Conservation (phyloP, 2,329 filamentous ascomycete genomes). For the Fonsecaea pedrosoi region DNA sequence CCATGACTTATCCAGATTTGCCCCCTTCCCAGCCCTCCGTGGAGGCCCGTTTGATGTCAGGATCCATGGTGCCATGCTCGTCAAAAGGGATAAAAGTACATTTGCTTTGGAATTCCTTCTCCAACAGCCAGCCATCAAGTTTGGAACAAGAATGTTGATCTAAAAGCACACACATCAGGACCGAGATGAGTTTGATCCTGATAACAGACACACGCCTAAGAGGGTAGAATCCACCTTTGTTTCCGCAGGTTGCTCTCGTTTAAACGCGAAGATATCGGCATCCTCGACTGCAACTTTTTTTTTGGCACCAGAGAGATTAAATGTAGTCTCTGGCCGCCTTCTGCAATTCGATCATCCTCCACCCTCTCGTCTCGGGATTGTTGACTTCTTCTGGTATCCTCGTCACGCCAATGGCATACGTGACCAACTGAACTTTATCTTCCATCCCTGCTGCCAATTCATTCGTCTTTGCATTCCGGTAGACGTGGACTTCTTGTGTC, state of each 20-base stretch:
- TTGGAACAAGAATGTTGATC: slow-evolving; percentile 7
- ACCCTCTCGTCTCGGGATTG: slow-evolving; percentile 95
- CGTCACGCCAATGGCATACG: slow-evolving; percentile 96
- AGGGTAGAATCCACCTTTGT: slow-evolving; percentile 3
- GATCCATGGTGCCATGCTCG: not conserved
- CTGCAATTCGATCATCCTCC: slow-evolving; percentile 97
- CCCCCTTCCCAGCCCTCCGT: slow-evolving; percentile 1
- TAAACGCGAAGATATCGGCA: slow-evolving; percentile 29
- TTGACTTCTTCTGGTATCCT: slow-evolving; percentile 92
- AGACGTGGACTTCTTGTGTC: slow-evolving; percentile 97
- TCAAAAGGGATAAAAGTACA: slow-evolving; percentile 20
- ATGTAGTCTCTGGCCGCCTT: slow-evolving; percentile 95
- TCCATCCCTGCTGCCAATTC: slow-evolving; percentile 96
- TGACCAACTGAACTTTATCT: slow-evolving; percentile 97
- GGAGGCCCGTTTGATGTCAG: not conserved
- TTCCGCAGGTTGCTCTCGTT: slow-evolving; percentile 29
- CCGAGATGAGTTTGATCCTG: slow-evolving; percentile 19
- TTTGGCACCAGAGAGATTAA: slow-evolving; percentile 50
- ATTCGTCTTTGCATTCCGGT: slow-evolving; percentile 86
- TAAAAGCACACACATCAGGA: slow-evolving; percentile 24
- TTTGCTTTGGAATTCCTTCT: slow-evolving; percentile 11
- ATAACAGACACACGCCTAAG: slow-evolving; percentile 7
- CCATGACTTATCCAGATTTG: slow-evolving; percentile 13
- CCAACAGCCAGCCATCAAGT: not conserved
- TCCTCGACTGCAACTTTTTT: not conserved